These are phyloP conservation scores for Claviceps spartinae DNA, from an alignment of 2,329 filamentous ascomycete species.

Conservation along the genomic window DNA sequence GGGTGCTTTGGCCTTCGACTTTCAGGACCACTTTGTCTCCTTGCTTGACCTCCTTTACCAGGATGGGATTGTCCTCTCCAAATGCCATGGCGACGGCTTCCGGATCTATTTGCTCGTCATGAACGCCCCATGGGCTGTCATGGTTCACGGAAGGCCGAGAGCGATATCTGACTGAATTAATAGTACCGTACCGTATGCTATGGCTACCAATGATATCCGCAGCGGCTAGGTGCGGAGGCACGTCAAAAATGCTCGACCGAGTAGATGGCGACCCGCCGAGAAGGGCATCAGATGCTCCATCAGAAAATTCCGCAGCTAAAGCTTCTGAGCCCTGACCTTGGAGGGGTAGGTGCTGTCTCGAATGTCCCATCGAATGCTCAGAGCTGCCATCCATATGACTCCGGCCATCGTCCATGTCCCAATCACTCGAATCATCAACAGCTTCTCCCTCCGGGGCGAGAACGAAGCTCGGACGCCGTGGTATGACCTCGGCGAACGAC, in stretches of 20 bases:
- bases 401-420: conserved; percentile 27
- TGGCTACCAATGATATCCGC: conserved; percentile 62
- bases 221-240: conserved; percentile 48
- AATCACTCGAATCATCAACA: conserved; percentile 9
- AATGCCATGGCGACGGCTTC: conserved; percentile 15
- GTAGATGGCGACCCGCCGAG: conserved; percentile 16
- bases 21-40: conserved; percentile 75
- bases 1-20: conserved; percentile 83
- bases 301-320: conserved; percentile 31
- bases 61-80: conserved; percentile 45
- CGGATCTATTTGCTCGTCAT: conserved; percentile 23
- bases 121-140: conserved; percentile 9
- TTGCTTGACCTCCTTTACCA: conserved; percentile 83
- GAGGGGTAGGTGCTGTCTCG: conserved; percentile 33
- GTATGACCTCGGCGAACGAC: conserved; percentile 75
- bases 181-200: conserved; percentile 40
- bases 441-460: conserved; percentile 39
- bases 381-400: conserved; percentile 24
- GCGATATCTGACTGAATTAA: conserved; percentile 21
- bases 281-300: conserved; percentile 22
- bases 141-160: conserved; percentile 34
- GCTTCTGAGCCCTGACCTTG: conserved; percentile 18
- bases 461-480: conserved; percentile 62
- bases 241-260: conserved; percentile 36
- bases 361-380: conserved; percentile 27